Evolutionary conservation across 768 basidiomycete species (phyloP).

Genomic region (Psilocybe cyanescens): DNA sequence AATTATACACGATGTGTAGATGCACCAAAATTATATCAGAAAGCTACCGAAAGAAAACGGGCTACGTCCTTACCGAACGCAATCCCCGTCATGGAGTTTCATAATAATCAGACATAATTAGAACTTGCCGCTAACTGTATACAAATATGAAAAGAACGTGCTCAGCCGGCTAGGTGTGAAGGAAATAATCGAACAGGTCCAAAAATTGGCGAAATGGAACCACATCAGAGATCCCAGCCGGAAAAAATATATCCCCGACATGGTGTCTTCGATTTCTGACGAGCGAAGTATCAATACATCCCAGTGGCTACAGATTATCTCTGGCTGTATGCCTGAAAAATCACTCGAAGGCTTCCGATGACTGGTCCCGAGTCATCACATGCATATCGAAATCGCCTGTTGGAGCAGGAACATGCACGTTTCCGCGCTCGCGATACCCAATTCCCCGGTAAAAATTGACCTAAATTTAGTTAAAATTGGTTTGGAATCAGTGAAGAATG

Average conservation of each 20-base stretch:
- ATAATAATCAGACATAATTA: background rate
- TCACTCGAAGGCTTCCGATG: background rate
- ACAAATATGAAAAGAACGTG: too few relatives aligned
- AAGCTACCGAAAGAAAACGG: background rate
- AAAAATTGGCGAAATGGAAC: too few relatives aligned
- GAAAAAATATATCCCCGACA: background rate
- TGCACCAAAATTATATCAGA: background rate
- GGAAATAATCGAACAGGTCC: too few relatives aligned
- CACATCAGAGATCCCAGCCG: background rate
- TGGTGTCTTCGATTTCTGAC: background rate
- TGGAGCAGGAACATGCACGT: background rate
- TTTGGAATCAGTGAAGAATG: too few relatives aligned
- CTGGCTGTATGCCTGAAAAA: background rate
- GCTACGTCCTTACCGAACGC: background rate
- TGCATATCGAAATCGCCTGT: constrained; percentile 4
- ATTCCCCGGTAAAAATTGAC: background rate
- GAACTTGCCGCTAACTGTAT: background rate
- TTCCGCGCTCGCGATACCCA: constrained; percentile 1
- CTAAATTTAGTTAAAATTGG: background rate
- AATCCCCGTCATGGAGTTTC: background rate
- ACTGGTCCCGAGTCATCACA: constrained; percentile 1
- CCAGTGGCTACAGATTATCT: background rate
- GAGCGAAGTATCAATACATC: background rate
- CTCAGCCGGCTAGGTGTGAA: too few relatives aligned
- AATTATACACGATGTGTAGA: background rate